Base-by-base conservation (phyloP, 306 rosid species). In the Prunus salicina region DNA sequence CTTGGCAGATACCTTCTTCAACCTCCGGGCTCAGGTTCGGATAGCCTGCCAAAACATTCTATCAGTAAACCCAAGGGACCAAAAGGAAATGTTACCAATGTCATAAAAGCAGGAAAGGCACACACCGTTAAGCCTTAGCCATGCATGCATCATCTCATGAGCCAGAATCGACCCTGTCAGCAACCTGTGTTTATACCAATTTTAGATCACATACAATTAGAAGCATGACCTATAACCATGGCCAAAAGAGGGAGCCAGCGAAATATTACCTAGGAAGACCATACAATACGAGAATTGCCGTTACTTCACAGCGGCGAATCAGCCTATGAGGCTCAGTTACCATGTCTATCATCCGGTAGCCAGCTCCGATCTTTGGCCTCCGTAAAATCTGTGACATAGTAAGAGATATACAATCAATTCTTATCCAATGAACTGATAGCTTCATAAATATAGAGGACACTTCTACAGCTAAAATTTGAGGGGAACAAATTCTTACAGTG, bases 91-190 rank as follows among this genome's bases (percentile, higher is more conserved):
- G 2, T 25, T 20, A 7, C 2, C 6, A 24, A 30, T 45, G 27
- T 41, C 55, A 51, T 41, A 69, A 1, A 75, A 20, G 67, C 18
- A 60, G 66, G 71, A 60, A 74, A 80, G 79, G 25, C 67, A 55
- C 58, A 68, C 69, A 93, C 99, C 99, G 84, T 88, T 96, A 74
- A 96, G 99, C 81, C 99, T 86, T 52, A 96, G 96, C 99, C 99
- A 96, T 12, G 96, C 99, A 70, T 96, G 99, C 99, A 96, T 96
- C 99, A 93, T 93, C 85, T 96, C 99, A 9, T 96, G 99, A 81
- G 99, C 97, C 56, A 96, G 83, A 86, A 93, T 96, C 38, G 98
- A 87, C 71, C 99, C 99, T 1, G 99, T 96, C 88, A 96, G 74
- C 83, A 93, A 80, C 90, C 99, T 96, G 85, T 22, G 70, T 27